Evolutionary conservation across 352 stramenopile species (phyloP).

Genomic region (Globisporangium splendens): DNA sequence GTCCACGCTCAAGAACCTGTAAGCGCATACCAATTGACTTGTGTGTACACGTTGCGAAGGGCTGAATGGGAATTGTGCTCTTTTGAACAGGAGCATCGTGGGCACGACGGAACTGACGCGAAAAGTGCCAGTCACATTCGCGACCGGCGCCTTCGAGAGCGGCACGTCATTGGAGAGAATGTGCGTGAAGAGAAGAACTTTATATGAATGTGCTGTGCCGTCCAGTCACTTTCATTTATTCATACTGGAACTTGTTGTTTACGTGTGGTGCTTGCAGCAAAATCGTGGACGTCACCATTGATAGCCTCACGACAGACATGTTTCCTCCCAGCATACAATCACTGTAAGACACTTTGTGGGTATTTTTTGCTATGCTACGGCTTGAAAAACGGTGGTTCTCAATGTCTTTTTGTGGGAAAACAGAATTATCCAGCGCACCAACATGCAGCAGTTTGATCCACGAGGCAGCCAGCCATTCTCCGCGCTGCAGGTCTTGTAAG

Average conservation of each 20-base stretch:
- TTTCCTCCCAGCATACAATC: conserved; percentile 53
- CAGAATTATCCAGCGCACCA: conserved; percentile 61
- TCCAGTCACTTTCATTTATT: neutral
- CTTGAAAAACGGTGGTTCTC: no score
- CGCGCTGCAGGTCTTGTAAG: conserved; percentile 53
- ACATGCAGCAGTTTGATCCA: conserved; percentile 60
- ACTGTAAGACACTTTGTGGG: conserved; percentile 32
- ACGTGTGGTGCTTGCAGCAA: conserved; percentile 17
- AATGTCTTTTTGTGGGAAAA: neutral
- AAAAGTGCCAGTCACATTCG: conserved; percentile 61
- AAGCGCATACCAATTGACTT: neutral
- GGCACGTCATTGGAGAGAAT: conserved; percentile 46
- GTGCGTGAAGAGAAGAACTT: conserved; percentile 16
- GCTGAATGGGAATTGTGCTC: neutral
- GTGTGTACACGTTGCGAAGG: neutral
- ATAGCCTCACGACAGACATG: conserved; percentile 60
- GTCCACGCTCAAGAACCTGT: conserved; percentile 54
- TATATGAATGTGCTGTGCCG: neutral
- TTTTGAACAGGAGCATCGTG: conserved; percentile 39
- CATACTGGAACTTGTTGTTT: no score
- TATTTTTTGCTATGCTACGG: neutral
- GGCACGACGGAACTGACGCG: conserved; percentile 47
- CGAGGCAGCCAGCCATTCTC: conserved; percentile 37
- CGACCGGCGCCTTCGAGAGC: conserved; percentile 38
- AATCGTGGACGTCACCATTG: conserved; percentile 58